Base-by-base conservation (phyloP, 177 flowering plant species). In the Tripterygium wilfordii region DNA sequence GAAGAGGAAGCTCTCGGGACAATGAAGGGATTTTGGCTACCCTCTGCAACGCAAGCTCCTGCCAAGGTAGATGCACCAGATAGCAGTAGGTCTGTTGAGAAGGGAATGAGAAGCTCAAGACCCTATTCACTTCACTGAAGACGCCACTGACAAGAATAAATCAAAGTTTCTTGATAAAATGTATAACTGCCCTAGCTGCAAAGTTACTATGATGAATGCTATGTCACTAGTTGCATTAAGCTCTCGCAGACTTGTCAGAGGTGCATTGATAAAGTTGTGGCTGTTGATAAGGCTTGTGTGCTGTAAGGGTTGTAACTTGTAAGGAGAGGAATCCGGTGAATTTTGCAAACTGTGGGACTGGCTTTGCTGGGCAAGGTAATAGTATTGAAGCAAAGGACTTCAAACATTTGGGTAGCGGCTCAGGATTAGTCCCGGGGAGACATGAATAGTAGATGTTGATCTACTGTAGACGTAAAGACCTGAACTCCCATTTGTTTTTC, bases 11-110 rank as follows among this genome's bases (percentile, higher is more conserved):
- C 98, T 1, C 90, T 91, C 10, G 70, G 96, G 32, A 82, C 76
- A 50, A 92, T 88, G 98, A 83, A 86, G 67, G 96, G 96, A 35
- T 92, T 92, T 70, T 92, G 98, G 98, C 78, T 92, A 19, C 96
- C 98, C 12, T 92, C 98, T 37, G 98, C 98, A 8, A 86, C 98
- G 13, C 98, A 80, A 55, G 98, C 96, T 45, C 69, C 94, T 3
- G 78, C 53, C 1, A 88, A 86, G 57, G 90, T 84, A 2, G 87
- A 77, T 1, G 78, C 89, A 8, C 96, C 98, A 8, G 71, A 84
- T 6, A 68, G 76, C 15, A 39, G 60, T 51, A 88, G 10, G 39
- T 62, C 17, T 92, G 98, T 58, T 96, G 96, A 0, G 94, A 92
- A 74, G 98, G 98, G 52, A 80, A 66, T 0, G 98, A 92, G 67